Base-by-base conservation (phyloP, 352 stramenopile species). In the Phytophthora agathidicida region DNA sequence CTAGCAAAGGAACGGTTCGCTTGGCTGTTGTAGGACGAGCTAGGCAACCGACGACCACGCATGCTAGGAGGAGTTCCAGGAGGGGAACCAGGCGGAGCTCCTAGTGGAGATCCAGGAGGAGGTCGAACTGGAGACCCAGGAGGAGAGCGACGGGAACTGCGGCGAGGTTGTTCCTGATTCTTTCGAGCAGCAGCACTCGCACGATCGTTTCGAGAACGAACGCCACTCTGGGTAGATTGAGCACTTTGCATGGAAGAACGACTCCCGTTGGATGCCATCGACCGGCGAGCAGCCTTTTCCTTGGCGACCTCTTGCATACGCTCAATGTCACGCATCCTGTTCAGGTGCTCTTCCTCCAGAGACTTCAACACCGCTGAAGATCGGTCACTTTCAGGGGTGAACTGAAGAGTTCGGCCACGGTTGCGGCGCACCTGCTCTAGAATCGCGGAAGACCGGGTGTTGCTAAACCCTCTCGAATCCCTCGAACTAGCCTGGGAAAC, bases 391-490 rank as follows among this genome's bases (percentile, higher is more conserved):
- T 77, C 70, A 23, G 70, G 60, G 1, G 66, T 62, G 14, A 77
- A 71, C 42, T 79, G 67, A 20, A 79, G 60, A 20, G 75, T 80
- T 14, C 57, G 60, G 22, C 62, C 69, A 16, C 75, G 75, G 22
- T 86, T 86, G 22, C 67, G 70, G 28, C 73, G 73, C 24, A 86
- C 52, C 68, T 77, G 60, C 19, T 68, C 72, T 27, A 83, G 30
- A 54, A 83, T 81, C 22, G 60, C 68, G 3, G 73, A 83, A 19
- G 61, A 59, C 37, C 70, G 73, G 6, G 56, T 75, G n/a, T 46
- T 73, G 3, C 59, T 44, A 23, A 75, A 46, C 10, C 30, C 41
- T 3, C 10, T 37, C 33, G 60, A 71, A 41, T 67, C 60, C 26
- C 19, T 61, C 14, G 56, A 71, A 19, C 62, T 67, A 16, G 48